Conservation (phyloP, 495 filamentous ascomycete genomes). For the Hypoxylon lienhwacheense region DNA sequence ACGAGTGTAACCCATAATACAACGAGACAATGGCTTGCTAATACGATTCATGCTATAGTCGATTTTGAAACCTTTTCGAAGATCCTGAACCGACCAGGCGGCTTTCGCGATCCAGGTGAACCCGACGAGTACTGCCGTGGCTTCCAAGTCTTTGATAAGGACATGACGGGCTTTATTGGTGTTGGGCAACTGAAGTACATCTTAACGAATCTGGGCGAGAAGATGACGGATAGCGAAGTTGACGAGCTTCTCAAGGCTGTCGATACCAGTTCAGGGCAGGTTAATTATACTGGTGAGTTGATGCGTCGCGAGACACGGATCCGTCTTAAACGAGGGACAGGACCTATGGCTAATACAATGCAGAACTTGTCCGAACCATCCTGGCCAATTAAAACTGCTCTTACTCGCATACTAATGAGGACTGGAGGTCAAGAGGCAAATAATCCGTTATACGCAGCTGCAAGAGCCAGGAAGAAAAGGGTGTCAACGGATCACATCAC, state of each 20-base stretch:
- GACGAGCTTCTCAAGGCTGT: conserved; percentile 97
- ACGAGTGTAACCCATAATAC: not conserved
- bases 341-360: conserved; percentile 9
- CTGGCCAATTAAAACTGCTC: conserved; percentile 72
- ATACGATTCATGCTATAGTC: conserved; percentile 56
- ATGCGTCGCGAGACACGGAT: not conserved
- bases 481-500: conserved; percentile 12
- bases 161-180: conserved; percentile 96
- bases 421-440: conserved; percentile 31
- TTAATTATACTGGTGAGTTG: conserved; percentile 87
- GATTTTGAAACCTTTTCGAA: conserved; percentile 97
- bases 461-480: conserved; percentile 1
- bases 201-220: conserved; percentile 94
- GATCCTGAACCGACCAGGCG: conserved; percentile 93
- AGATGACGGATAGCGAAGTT: conserved; percentile 98
- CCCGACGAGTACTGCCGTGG: conserved; percentile 97
- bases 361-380: conserved; percentile 91
- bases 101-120: conserved; percentile 96
- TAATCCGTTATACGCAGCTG: conserved; percentile 17
- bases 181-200: conserved; percentile 96
- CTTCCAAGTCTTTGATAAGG: conserved; percentile 99
- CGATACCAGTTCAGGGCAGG: conserved; percentile 88
- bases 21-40: not conserved
- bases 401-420: conserved; percentile 10
- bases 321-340: not conserved